phyloP scores from a whole-genome alignment of 371 early-diverging fungal genomes.

The Paraphysoderma sedebokerense region DNA sequence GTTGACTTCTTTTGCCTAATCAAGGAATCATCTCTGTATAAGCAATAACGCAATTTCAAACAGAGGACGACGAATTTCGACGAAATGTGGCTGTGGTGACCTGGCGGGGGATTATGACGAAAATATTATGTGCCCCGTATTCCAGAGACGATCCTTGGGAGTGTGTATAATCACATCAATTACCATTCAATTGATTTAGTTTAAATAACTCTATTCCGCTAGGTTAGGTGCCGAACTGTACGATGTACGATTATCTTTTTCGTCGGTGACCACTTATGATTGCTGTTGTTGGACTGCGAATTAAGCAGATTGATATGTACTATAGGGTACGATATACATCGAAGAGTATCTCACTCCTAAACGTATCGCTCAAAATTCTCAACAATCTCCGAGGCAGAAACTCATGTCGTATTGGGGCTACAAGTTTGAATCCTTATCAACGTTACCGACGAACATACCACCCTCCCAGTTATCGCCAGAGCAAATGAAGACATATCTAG shows the following conservation, averaged over 20 bases:
- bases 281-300: background rate
- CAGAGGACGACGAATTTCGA: no score
- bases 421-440: constrained; percentile 42
- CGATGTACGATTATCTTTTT: constrained; percentile 20
- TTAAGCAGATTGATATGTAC: background rate
- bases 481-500: constrained; percentile 17
- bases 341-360: constrained; percentile 48
- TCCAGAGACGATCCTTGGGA: no score
- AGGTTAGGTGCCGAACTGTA: constrained; percentile 49
- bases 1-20: background rate
- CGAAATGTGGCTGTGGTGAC: constrained; percentile 12
- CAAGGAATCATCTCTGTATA: background rate
- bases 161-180: no score
- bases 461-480: constrained; percentile 14
- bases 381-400: constrained; percentile 32
- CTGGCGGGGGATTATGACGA: constrained; percentile 76
- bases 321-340: constrained; percentile 44
- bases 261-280: background rate
- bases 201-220: no score
- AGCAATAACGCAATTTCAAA: constrained; percentile 2
- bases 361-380: constrained; percentile 15
- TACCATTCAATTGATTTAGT: no score
- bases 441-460: constrained; percentile 8
- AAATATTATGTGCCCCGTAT: constrained; percentile 63
- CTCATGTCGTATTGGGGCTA: constrained; percentile 64